Conservation (phyloP, 805 yeast species). For the Saturnispora sekii region DNA sequence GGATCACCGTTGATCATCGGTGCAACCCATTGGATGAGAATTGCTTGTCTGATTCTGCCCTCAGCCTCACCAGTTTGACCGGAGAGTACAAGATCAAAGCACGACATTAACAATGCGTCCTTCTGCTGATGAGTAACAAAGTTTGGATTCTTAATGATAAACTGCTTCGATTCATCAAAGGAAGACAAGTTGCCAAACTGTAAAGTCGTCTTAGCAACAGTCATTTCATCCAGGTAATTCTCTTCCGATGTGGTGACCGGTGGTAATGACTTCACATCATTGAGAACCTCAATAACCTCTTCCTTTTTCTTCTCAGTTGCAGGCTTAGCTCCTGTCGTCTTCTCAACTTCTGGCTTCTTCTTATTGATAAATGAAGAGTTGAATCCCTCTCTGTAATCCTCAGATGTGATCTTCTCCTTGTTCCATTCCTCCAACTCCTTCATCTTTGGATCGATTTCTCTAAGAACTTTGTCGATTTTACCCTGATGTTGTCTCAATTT, state of each 20-base stretch:
- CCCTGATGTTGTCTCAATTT: slow-evolving; percentile 51
- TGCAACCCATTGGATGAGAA: slow-evolving; percentile 8
- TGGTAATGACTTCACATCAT: slow-evolving; percentile 13
- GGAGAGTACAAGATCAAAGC: slow-evolving; percentile 72
- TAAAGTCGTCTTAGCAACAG: slow-evolving; percentile 52
- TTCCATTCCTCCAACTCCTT: slow-evolving; percentile 63
- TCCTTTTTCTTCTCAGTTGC: slow-evolving; percentile 12
- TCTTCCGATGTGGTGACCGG: slow-evolving; percentile 23
- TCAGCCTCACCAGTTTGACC: slow-evolving; percentile 42
- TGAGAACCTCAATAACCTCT: slow-evolving; percentile 4
- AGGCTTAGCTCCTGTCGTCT: slow-evolving; percentile 3
- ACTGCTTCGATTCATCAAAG: slow-evolving; percentile 39
- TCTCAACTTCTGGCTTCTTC: background rate
- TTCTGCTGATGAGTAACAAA: slow-evolving; percentile 78
- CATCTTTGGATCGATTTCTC: slow-evolving; percentile 56
- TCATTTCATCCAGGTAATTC: slow-evolving; percentile 37
- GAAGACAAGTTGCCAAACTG: slow-evolving; percentile 51
- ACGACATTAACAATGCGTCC: slow-evolving; percentile 86
- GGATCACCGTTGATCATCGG: slow-evolving; percentile 7
- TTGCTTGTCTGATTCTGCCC: slow-evolving; percentile 5
- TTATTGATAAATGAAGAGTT: slow-evolving; percentile 76
- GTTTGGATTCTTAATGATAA: slow-evolving; percentile 47
- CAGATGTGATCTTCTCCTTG: slow-evolving; percentile 69
- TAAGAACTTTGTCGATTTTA: slow-evolving; percentile 59
- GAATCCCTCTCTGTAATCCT: slow-evolving; percentile 87